These are phyloP conservation scores for Mycosarcoma maydis DNA, from an alignment of 1,284 basidiomycete species.

Conservation along the genomic window DNA sequence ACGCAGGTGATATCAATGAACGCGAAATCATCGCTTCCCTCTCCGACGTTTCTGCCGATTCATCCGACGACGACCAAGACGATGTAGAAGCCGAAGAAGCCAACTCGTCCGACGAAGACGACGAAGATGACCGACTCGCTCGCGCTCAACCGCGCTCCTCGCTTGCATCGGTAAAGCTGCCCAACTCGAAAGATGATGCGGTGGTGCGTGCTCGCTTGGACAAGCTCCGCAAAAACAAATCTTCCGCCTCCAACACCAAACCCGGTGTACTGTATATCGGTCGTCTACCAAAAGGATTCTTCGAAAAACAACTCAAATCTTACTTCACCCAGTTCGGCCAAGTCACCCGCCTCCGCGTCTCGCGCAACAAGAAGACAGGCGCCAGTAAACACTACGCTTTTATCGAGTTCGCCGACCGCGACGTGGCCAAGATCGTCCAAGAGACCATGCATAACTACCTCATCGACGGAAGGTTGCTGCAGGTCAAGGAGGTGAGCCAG, in stretches of 20 bases:
- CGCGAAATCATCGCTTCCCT: slow-evolving; percentile 33
- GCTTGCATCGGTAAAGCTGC: slow-evolving; percentile 48
- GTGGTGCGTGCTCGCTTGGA: slow-evolving; percentile 56
- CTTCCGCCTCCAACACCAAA: slow-evolving; percentile 12
- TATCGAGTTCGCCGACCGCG: slow-evolving; percentile 88
- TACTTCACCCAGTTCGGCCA: slow-evolving; percentile 97
- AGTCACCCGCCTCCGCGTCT: slow-evolving; percentile 86
- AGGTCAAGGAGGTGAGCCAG: slow-evolving; percentile 79
- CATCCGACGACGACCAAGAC: slow-evolving; percentile 22
- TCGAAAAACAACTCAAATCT: slow-evolving; percentile 88
- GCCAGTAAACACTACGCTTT: slow-evolving; percentile 96
- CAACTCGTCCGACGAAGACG: slow-evolving; percentile 58
- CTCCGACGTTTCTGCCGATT: slow-evolving; percentile 38
- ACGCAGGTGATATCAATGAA: slow-evolving; percentile 29
- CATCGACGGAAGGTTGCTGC: slow-evolving; percentile 89
- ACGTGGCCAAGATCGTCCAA: slow-evolving; percentile 91
- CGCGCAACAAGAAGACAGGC: slow-evolving; percentile 95
- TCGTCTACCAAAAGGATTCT: slow-evolving; percentile 94
- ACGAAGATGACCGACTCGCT: slow-evolving; percentile 51
- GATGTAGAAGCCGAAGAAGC: slow-evolving; percentile 30
- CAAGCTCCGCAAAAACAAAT: slow-evolving; percentile 46
- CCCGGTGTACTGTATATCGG: slow-evolving; percentile 89
- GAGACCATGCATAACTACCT: slow-evolving; percentile 99
- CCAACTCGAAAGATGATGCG: slow-evolving; percentile 62
- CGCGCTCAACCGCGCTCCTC: slow-evolving; percentile 17